Evolutionary conservation across 495 filamentous ascomycete genomes (phyloP), one percentile per base, ranked within the genome.

Genomic region (Aspergillus nidulans): DNA sequence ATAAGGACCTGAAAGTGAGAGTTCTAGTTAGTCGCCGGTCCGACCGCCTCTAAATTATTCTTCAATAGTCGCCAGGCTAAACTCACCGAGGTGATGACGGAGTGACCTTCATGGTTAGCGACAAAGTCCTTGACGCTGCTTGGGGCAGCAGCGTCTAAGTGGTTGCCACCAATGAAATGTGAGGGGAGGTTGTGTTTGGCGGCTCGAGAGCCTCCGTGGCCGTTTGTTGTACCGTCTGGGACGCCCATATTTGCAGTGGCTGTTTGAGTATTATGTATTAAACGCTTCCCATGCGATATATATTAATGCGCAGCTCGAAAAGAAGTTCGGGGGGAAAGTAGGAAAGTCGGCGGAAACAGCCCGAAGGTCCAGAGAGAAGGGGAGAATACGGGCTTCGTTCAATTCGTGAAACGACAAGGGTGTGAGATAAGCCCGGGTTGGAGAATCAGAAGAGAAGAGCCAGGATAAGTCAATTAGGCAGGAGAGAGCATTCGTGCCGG

Each of bases 81-180:
- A 47, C 89, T 78, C 75, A 98, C 94, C 71, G 90, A 96, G 53
- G 88, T 95, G 65, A 99, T 97, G 62, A 97, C 91, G 15, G 94
- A 97, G 77, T 99, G 94, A 53, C 95, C 94, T 64, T 90, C 88
- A 72, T 96, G 80, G 16, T 76, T 73, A 24, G 90, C 83, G 34
- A 99, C 92, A 68, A 97, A 99, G 64, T 99, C 92, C 79, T 94
- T 96, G 23, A 97, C 89, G 60, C 78, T 81, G 50, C 91, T 85
- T 16, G 91, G 78, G 20, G 84, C 64, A 36, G 94, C 92, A 64
- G 83, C 86, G 34, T 83, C 84, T 57, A 99, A 75, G 64, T 83
- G 84, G 71, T 96, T 96, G 40, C 92, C 91, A 60, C 94, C 94
- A 68, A 97, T 92, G 72, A 97, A 99, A 77, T 99, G 94, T 70